Conservation (phyloP, 2,329 filamentous ascomycete species). For the Penicillium rolfsii region DNA sequence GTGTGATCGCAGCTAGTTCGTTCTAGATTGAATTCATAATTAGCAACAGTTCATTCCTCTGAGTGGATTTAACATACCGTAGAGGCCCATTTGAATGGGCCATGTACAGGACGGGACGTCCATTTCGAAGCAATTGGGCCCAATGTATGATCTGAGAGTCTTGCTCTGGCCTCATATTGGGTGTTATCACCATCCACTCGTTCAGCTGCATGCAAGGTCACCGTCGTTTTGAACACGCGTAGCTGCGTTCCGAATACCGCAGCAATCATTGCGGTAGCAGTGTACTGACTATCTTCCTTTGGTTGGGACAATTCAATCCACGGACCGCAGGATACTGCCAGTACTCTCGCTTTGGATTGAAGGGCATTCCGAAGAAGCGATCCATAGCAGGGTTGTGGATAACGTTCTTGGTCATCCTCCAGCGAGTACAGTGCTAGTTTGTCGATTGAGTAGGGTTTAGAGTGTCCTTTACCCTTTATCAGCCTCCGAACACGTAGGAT, state of each 20-base stretch:
- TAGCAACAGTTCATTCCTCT: neutral
- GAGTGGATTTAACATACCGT: conserved; percentile 30
- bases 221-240: conserved; percentile 30
- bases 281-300: conserved; percentile 7
- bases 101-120: conserved; percentile 30
- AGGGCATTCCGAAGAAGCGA: conserved; percentile 39
- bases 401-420: conserved; percentile 14
- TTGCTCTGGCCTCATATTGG: conserved; percentile 15
- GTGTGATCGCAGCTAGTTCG: conserved; percentile 21
- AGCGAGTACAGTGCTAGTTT: conserved; percentile 33
- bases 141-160: conserved; percentile 7
- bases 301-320: conserved; percentile 31
- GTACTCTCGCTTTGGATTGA: conserved; percentile 29
- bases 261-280: conserved; percentile 33
- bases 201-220: conserved; percentile 16
- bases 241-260: conserved; percentile 36
- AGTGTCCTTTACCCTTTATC: conserved; percentile 5
- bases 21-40: conserved; percentile 24
- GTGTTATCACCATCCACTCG: conserved; percentile 3
- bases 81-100: conserved; percentile 38
- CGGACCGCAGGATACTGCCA: conserved; percentile 38
- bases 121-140: conserved; percentile 3
- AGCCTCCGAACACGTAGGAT: conserved; percentile 34
- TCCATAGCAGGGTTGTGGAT: conserved; percentile 23
- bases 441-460: conserved; percentile 27